phyloP scores from a whole-genome alignment of 192 early-diverging fungal genomes.

The Lobulomyces angularis region DNA sequence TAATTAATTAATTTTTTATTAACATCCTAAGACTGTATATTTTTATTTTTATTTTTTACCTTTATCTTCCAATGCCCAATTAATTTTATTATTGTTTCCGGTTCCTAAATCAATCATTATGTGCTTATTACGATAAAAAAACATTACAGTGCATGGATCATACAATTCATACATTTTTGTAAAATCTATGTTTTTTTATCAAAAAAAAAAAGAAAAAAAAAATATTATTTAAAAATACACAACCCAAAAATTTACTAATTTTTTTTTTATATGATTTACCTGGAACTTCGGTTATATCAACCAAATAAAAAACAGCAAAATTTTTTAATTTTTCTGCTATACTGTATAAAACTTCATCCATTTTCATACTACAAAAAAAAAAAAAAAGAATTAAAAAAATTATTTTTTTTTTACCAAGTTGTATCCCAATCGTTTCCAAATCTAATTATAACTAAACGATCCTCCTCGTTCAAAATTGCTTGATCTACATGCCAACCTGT shows the following conservation, averaged over 20 bases:
- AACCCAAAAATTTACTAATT: background rate
- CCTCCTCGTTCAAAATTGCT: slow-evolving; percentile 94
- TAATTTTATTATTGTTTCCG: slow-evolving; percentile 99
- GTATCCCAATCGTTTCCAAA: slow-evolving; percentile 91
- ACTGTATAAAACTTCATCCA: slow-evolving; percentile 90
- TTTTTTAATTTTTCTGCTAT: slow-evolving; percentile 95
- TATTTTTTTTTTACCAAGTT: background rate
- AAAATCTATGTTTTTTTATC: slow-evolving; percentile 20
- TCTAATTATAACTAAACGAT: slow-evolving; percentile 89
- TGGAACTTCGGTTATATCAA: slow-evolving; percentile 92
- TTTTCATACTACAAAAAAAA: slow-evolving; percentile 63
- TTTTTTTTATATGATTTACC: slow-evolving; percentile 16
- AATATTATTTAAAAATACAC: background rate
- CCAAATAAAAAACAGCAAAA: slow-evolving; percentile 94
- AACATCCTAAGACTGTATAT: too few species aligned
- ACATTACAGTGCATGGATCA: slow-evolving; percentile 97
- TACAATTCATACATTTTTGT: slow-evolving; percentile 96
- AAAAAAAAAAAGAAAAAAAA: background rate
- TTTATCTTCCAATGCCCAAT: slow-evolving; percentile 87
- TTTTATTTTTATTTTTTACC: too few species aligned
- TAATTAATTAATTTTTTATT: background rate
- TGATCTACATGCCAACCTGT: slow-evolving; percentile 94
- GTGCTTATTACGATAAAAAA: slow-evolving; percentile 79
- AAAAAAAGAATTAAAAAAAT: slow-evolving; percentile 4
- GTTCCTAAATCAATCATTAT: slow-evolving; percentile 99